A percentile compares a stretch with the other conserved stretches of the same genome.
Evolutionary conservation across 2,329 filamentous ascomycete species (phyloP).

Genomic region (Akanthomyces uredinophilus): DNA sequence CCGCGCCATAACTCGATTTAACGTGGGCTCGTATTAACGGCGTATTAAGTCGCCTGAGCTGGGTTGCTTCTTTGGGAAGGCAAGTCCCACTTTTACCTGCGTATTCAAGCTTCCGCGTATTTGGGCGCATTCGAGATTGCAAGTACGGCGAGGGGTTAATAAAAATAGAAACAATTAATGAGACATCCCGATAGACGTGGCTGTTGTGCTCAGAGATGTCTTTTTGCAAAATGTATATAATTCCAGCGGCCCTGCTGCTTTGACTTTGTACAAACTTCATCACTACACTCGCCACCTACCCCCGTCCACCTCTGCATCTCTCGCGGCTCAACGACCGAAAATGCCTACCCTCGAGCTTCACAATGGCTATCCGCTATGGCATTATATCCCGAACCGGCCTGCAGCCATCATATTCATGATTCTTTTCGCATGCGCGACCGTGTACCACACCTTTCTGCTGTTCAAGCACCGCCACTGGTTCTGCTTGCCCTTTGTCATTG

Average conservation of each 20-base stretch:
- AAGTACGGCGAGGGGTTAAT: background rate
- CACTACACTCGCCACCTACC: background rate
- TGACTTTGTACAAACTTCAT: background rate
- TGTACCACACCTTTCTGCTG: constrained; percentile 37
- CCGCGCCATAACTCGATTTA: no score
- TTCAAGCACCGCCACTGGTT: constrained; percentile 43
- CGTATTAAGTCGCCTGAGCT: background rate
- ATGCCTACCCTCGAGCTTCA: constrained; percentile 22
- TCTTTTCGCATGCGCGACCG: constrained; percentile 38
- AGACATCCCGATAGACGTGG: background rate
- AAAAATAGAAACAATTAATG: background rate
- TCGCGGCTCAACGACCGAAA: constrained; percentile 12
- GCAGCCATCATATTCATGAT: constrained; percentile 41
- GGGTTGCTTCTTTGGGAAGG: background rate
- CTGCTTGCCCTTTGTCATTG: constrained; percentile 41
- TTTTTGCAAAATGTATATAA: no score
- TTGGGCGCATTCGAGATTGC: background rate
- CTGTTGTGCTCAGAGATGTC: no score
- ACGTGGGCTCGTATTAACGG: background rate
- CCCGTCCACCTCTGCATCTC: no score
- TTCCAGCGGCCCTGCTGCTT: background rate
- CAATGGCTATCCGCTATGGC: constrained; percentile 22
- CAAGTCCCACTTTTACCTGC: background rate
- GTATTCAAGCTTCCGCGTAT: background rate
- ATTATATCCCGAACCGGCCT: constrained; percentile 36